A percentile compares a stretch with the other conserved stretches of the same genome.
phyloP scores from a whole-genome alignment of 1,139 yeast species.

The Debaryomyces sp. region DNA sequence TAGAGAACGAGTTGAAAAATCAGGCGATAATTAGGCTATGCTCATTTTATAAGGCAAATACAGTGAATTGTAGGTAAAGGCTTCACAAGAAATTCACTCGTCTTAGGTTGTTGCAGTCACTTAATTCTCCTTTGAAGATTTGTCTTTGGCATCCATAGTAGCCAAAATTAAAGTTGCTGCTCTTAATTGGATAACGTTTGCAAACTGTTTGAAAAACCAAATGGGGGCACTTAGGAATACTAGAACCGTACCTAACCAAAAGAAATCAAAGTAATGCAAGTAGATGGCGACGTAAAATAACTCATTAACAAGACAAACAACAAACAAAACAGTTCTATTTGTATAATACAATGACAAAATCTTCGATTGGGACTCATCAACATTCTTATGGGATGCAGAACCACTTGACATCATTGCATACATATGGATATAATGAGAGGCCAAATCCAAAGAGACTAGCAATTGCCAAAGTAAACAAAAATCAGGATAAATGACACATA shows the following conservation, averaged over 20 bases:
- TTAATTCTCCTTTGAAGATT: conserved; percentile 20
- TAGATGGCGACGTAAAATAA: conserved; percentile 89
- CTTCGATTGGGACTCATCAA: conserved; percentile 70
- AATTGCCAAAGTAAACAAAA: conserved; percentile 76
- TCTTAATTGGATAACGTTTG: conserved; percentile 85
- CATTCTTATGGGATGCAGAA: conserved; percentile 79
- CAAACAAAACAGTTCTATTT: conserved; percentile 77
- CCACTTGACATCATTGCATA: conserved; percentile 88
- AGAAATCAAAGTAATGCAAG: conserved; percentile 66
- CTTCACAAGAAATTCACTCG: background rate
- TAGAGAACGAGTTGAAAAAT: background rate
- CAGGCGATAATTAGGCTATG: background rate
- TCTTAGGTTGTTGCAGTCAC: background rate
- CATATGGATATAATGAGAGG: conserved; percentile 99
- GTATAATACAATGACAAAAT: conserved; percentile 85
- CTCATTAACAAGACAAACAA: conserved; percentile 92
- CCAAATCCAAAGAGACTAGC: conserved; percentile 83
- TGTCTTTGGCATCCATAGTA: conserved; percentile 71
- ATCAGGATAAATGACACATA: conserved; percentile 77
- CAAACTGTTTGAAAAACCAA: conserved; percentile 88
- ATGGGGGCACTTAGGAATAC: conserved; percentile 74
- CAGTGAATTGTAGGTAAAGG: background rate
- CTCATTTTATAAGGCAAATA: background rate
- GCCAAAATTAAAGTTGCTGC: conserved; percentile 87
- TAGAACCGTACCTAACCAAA: conserved; percentile 70